Base-by-base conservation (phyloP, 2,329 filamentous ascomycete species). In the Exophiala sp. region DNA sequence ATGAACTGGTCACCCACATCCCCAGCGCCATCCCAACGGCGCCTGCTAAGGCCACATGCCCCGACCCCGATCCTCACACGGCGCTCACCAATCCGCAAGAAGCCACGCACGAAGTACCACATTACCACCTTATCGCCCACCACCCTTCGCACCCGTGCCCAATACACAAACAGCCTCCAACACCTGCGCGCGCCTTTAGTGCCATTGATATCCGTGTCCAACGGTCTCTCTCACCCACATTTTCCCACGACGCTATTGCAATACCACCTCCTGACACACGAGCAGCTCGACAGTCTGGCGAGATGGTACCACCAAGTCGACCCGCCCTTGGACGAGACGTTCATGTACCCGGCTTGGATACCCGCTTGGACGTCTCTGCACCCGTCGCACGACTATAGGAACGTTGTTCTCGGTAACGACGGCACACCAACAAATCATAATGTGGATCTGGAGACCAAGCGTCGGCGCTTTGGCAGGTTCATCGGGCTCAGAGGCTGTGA, bases 241-340 rank as follows among this genome's bases (percentile, higher is more conserved):
- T 76, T 75, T 55, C 74, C 74, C 0, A 46, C 12, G 1, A 69
- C 61, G 0, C 45, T 75, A 2, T 62, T 75, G 0, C 62, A 70
- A 16, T 75, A 69, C 59, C 68, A 74, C 50, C 65, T 75, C 6
- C 67, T 76, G 29, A 74, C 72, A 1, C 63, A 66, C 9, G 38
- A 55, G 1, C 69, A 75, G 57, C 66, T 75, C 2, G 72, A 76
- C 50, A 56, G 63, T n/a, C 67, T 76, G 1, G 72, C 73, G 9
- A 52, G 63, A 0, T 68, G 71, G 59, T 76, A 71, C 55, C 72
- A 76, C 52, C 74, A 76, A 50, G 65, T 70, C 5, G 66, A 65
- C 40, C 72, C 72, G 0, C 65, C 72, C 0, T 44, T 64, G 0
- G 59, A 55, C 0, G 65, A 66, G 18, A 71, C 70, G 0, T 63